Evolutionary conservation across 495 filamentous ascomycete genomes (phyloP).

Genomic region (Penicillium daleae): DNA sequence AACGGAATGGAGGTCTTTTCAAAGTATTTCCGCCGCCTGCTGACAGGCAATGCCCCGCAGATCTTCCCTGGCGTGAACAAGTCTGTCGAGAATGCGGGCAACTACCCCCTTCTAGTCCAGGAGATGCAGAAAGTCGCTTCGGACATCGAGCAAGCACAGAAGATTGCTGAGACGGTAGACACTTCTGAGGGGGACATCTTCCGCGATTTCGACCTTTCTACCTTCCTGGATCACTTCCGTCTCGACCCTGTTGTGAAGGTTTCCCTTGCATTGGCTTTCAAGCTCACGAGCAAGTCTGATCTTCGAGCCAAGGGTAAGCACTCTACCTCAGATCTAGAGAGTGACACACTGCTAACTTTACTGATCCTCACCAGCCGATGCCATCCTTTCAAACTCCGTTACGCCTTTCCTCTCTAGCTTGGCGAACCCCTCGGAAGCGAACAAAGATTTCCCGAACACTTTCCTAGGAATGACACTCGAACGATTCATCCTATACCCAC

Average conservation of each 20-base stretch:
- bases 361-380: slow-evolving; percentile 66
- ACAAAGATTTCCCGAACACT: slow-evolving; percentile 64
- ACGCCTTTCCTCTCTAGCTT: slow-evolving; percentile 74
- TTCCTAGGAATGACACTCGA: slow-evolving; percentile 80
- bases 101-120: slow-evolving; percentile 76
- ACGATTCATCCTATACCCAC: slow-evolving; percentile 78
- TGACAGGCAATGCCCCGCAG: slow-evolving; percentile 80
- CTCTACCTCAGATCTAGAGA: background rate
- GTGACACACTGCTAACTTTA: slow-evolving; percentile 25
- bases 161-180: slow-evolving; percentile 92
- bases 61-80: slow-evolving; percentile 80
- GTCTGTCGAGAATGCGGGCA: slow-evolving; percentile 71
- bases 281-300: slow-evolving; percentile 74
- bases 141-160: slow-evolving; percentile 79
- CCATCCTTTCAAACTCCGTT: slow-evolving; percentile 75
- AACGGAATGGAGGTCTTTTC: slow-evolving; percentile 97
- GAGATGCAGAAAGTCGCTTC: slow-evolving; percentile 84
- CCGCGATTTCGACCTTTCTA: slow-evolving; percentile 89
- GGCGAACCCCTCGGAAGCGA: slow-evolving; percentile 56
- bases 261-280: slow-evolving; percentile 86
- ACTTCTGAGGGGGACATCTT: slow-evolving; percentile 85
- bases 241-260: slow-evolving; percentile 86
- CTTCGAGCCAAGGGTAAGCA: slow-evolving; percentile 83
- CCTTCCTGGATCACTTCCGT: slow-evolving; percentile 92
- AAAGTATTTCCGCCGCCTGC: slow-evolving; percentile 87